Percentiles rank a stretch among this genome's conserved stretches.
Evolutionary conservation across 208 protist genomes (phyloP).

Genomic region (Trypanosoma lewisi): DNA sequence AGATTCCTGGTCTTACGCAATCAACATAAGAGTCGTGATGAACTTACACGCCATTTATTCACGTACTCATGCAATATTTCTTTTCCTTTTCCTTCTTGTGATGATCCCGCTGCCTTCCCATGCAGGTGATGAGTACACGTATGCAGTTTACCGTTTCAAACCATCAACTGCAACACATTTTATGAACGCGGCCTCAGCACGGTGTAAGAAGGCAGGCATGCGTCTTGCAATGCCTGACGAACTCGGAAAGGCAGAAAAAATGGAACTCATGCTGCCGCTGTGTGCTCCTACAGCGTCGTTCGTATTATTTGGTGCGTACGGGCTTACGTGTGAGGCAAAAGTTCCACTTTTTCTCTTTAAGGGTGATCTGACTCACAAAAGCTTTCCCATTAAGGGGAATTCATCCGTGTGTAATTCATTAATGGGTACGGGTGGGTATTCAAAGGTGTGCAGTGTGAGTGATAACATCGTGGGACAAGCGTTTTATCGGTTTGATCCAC

Average conservation of each 20-base stretch:
- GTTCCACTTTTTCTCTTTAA: neutral
- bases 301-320: slow-evolving; percentile 1
- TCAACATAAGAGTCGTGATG: neutral
- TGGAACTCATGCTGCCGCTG: neutral
- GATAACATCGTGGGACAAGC: neutral
- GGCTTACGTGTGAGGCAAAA: neutral
- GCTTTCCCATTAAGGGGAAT: neutral
- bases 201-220: slow-evolving; percentile 8
- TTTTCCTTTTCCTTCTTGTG: neutral
- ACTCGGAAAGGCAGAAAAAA: neutral
- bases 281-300: neutral
- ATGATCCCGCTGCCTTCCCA: neutral
- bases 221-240: slow-evolving; percentile 6
- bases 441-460: neutral
- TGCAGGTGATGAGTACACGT: neutral
- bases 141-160: neutral
- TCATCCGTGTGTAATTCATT: neutral
- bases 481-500: slow-evolving; percentile 12
- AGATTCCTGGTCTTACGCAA: too few relatives aligned
- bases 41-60: neutral
- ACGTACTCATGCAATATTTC: neutral
- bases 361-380: neutral
- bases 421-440: neutral
- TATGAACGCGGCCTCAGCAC: neutral
- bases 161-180: too few relatives aligned